These are phyloP conservation scores for Talaromyces sp. DNA, from an alignment of 2,329 filamentous ascomycete species.

Conservation along the genomic window DNA sequence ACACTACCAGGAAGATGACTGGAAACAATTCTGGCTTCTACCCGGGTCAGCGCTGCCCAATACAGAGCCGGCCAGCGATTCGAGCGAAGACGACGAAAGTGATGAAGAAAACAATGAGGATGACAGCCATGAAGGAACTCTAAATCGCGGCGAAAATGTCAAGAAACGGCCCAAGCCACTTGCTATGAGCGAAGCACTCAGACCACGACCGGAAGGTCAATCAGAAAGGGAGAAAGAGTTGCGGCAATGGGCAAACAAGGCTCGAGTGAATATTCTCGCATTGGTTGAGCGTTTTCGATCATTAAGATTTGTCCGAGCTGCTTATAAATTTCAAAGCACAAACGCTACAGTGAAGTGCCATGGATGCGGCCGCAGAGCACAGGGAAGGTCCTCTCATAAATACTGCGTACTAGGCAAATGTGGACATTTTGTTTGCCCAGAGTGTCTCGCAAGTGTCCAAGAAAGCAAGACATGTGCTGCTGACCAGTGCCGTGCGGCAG, in stretches of 20 bases:
- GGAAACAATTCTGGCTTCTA: slow-evolving; percentile 22
- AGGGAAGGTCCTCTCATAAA: slow-evolving; percentile 19
- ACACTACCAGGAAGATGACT: slow-evolving; percentile 20
- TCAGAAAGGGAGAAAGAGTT: slow-evolving; percentile 15
- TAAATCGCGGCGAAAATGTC: background rate
- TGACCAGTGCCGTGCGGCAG: slow-evolving; percentile 34
- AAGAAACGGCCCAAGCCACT: background rate
- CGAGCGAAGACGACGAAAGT: background rate
- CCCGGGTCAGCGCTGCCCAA: background rate
- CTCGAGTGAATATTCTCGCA: slow-evolving; percentile 18
- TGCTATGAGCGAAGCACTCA: slow-evolving; percentile 1
- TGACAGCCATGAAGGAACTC: background rate
- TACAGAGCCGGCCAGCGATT: background rate
- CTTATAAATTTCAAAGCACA: slow-evolving; percentile 16
- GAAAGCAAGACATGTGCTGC: slow-evolving; percentile 33
- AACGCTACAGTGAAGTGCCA: slow-evolving; percentile 21
- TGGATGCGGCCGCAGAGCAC: slow-evolving; percentile 23
- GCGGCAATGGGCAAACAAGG: slow-evolving; percentile 14
- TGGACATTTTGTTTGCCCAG: slow-evolving; percentile 47
- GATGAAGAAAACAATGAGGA: slow-evolving; percentile 1
- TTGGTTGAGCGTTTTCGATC: slow-evolving; percentile 17
- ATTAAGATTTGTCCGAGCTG: slow-evolving; percentile 18
- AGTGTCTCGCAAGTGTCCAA: slow-evolving; percentile 26
- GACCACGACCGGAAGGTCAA: slow-evolving; percentile 6
- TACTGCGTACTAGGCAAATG: slow-evolving; percentile 43